phyloP scores from a whole-genome alignment of 305 asterid species.

The Fraxinus albicans region DNA sequence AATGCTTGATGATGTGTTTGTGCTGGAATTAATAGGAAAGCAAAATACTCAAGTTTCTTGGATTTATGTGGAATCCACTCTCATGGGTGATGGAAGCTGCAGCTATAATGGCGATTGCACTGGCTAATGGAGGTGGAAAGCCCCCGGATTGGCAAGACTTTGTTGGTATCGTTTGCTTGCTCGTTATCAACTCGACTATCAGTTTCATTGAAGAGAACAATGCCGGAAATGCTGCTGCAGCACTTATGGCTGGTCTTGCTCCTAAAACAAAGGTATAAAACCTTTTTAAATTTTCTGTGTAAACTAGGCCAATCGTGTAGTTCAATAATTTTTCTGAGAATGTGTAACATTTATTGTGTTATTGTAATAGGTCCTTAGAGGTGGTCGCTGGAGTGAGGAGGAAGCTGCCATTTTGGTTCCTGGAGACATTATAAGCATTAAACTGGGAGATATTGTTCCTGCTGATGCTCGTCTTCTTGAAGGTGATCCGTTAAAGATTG shows the following conservation, averaged over 20 bases:
- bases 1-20: neutral
- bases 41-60: conserved; percentile 48
- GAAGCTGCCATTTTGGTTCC: conserved; percentile 58
- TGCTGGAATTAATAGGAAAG: conserved; percentile 36
- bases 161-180: conserved; percentile 50
- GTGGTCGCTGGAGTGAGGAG: conserved; percentile 56
- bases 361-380: conserved; percentile 43
- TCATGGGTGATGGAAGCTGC: conserved; percentile 70
- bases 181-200: conserved; percentile 56
- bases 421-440: conserved; percentile 56
- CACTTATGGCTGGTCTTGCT: conserved; percentile 65
- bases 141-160: conserved; percentile 65
- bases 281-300: neutral
- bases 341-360: neutral
- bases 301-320: neutral
- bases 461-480: conserved; percentile 62
- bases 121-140: conserved; percentile 48
- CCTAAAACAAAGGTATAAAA: conserved; percentile 55
- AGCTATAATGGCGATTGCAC: conserved; percentile 51
- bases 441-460: conserved; percentile 54
- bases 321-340: neutral
- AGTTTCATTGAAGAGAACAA: conserved; percentile 56
- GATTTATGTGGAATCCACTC: conserved; percentile 64
- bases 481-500: conserved; percentile 52
- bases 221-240: conserved; percentile 64